Percentiles rank a stretch among this genome's conserved stretches.
Conservation (phyloP, 176 grass and related monocot genomes). For the Phoenix roebelenii region DNA sequence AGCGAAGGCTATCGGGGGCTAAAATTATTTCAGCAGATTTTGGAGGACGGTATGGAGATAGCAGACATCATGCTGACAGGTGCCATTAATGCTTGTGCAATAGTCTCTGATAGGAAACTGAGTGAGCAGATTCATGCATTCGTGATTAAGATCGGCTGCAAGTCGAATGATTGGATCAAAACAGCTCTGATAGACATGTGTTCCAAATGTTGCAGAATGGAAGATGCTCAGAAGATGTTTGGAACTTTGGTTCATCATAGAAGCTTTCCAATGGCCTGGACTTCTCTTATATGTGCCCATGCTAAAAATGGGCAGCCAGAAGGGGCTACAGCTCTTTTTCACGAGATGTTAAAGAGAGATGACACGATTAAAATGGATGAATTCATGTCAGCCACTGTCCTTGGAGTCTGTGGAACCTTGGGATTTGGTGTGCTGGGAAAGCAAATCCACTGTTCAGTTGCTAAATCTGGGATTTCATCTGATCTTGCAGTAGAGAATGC, state of each 20-base stretch:
- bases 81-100: constrained; percentile 51
- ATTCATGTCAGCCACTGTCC: constrained; percentile 32
- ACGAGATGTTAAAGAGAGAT: constrained; percentile 24
- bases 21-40: constrained; percentile 34
- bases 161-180: constrained; percentile 48
- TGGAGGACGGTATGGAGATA: constrained; percentile 41
- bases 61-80: constrained; percentile 47
- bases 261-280: constrained; percentile 53
- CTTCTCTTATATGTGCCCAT: constrained; percentile 34
- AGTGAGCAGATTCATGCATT: constrained; percentile 64
- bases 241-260: constrained; percentile 32
- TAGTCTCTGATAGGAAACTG: constrained; percentile 40
- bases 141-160: constrained; percentile 39
- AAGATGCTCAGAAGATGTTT: constrained; percentile 43
- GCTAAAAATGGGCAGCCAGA: constrained; percentile 44
- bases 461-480: constrained; percentile 36
- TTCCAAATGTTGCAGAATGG: constrained; percentile 25
- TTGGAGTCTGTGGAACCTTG: constrained; percentile 48
- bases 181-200: constrained; percentile 64
- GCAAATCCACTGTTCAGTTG: constrained; percentile 43
- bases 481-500: constrained; percentile 41
- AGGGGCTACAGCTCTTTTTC: constrained; percentile 36
- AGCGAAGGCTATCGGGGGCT: constrained; percentile 43
- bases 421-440: constrained; percentile 46
- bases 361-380: constrained; percentile 33